These are phyloP conservation scores for Lentinula detonsa DNA, from an alignment of 768 basidiomycete species.

Conservation along the genomic window DNA sequence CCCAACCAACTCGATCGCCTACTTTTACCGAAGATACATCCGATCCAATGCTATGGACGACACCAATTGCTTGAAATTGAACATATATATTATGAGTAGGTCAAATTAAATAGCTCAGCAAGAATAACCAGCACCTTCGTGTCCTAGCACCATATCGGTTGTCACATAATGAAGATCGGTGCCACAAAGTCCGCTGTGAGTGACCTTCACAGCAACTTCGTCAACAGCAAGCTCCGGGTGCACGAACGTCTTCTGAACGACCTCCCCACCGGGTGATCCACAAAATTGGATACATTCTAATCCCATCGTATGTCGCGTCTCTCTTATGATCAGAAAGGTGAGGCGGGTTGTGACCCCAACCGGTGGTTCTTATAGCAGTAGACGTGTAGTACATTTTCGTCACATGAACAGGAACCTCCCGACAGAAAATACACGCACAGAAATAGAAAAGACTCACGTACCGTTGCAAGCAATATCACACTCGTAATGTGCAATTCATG, in stretches of 20 bases:
- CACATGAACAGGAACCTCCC: background rate
- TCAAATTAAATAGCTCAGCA: too few species aligned
- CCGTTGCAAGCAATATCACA: too few species aligned
- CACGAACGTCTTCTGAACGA: background rate
- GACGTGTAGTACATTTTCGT: background rate
- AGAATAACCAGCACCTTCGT: conserved; percentile 20
- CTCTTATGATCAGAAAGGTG: background rate
- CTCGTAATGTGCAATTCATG: too few species aligned
- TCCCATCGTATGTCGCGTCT: background rate
- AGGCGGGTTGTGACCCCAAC: background rate
- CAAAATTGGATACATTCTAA: background rate
- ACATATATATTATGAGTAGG: background rate
- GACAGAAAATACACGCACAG: background rate
- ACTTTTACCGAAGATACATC: conserved; percentile 6
- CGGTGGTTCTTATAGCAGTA: background rate
- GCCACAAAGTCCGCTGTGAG: conserved; percentile 23
- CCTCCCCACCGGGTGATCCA: background rate
- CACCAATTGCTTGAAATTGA: conserved; percentile 14
- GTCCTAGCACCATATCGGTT: conserved; percentile 26
- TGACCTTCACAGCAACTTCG: conserved; percentile 2
- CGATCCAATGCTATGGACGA: conserved; percentile 22
- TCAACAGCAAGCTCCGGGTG: background rate
- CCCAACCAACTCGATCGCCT: conserved; percentile 30
- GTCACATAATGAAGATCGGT: conserved; percentile 26
- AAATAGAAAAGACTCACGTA: background rate